Evolutionary conservation across 2,329 filamentous ascomycete genomes (phyloP).

Genomic region (Aureobasidium sp.): DNA sequence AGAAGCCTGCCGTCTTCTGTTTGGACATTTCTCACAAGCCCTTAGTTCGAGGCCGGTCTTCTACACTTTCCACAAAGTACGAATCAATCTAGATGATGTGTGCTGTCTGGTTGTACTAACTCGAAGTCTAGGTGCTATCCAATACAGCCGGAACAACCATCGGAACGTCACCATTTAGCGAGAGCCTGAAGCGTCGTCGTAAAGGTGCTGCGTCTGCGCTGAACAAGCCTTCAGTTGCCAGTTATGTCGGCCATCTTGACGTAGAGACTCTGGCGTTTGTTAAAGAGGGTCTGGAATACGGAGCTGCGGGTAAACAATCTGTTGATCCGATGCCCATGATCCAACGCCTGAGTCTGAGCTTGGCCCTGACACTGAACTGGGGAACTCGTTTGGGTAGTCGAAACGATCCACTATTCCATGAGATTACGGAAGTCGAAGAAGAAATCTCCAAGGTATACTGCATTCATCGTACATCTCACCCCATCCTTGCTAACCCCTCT

Average conservation of each 20-base stretch:
- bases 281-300: constrained; percentile 50
- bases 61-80: constrained; percentile 39
- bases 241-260: constrained; percentile 54
- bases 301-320: constrained; percentile 43
- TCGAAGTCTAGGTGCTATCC: constrained; percentile 43
- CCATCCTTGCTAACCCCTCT: not conserved
- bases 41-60: constrained; percentile 35
- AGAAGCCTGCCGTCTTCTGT: constrained; percentile 32
- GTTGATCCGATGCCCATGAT: constrained; percentile 62
- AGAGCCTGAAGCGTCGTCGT: constrained; percentile 53
- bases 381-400: constrained; percentile 52
- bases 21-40: constrained; percentile 34
- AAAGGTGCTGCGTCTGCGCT: constrained; percentile 58
- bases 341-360: constrained; percentile 53
- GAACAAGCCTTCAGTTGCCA: constrained; percentile 55
- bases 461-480: not conserved
- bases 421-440: constrained; percentile 56
- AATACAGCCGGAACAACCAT: constrained; percentile 60
- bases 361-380: constrained; percentile 58
- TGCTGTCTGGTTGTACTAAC: constrained; percentile 4
- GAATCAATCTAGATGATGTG: not conserved
- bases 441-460: constrained; percentile 40
- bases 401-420: constrained; percentile 51
- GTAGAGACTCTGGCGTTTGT: constrained; percentile 55
- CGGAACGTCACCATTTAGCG: constrained; percentile 57